Conservation (phyloP, 1,284 basidiomycete genomes). For the Pseudozyma hubeiensis region DNA sequence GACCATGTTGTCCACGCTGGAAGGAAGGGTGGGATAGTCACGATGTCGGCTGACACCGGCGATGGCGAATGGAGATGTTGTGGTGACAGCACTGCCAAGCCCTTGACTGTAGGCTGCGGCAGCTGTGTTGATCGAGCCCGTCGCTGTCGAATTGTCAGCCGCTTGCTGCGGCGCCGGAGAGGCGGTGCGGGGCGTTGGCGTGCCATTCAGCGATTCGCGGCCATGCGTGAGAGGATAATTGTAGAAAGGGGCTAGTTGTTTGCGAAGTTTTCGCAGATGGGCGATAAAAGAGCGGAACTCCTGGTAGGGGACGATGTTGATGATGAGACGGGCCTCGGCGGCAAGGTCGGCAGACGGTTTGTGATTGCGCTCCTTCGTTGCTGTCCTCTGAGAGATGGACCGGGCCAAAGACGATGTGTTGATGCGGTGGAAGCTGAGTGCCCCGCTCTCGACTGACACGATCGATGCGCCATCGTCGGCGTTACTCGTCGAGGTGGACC, state of each 20-base stretch:
- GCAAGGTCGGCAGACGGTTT: slow-evolving; percentile 27
- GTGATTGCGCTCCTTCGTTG: slow-evolving; percentile 26
- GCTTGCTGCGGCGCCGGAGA: slow-evolving; percentile 31
- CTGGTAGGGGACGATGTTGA: slow-evolving; percentile 76
- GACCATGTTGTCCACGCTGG: slow-evolving; percentile 61
- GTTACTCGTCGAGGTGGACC: slow-evolving; percentile 17
- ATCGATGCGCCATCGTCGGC: slow-evolving; percentile 31
- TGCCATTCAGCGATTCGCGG: slow-evolving; percentile 24
- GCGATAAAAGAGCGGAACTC: slow-evolving; percentile 86
- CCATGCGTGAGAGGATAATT: slow-evolving; percentile 38
- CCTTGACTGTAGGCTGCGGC: slow-evolving; percentile 45
- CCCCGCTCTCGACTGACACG: slow-evolving; percentile 35
- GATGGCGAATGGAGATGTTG: slow-evolving; percentile 50
- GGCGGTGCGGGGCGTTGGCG: slow-evolving; percentile 38
- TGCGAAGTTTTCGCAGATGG: slow-evolving; percentile 81
- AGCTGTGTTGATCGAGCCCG: slow-evolving; percentile 30
- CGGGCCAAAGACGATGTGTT: slow-evolving; percentile 40
- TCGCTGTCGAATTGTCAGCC: slow-evolving; percentile 1
- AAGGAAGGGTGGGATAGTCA: slow-evolving; percentile 73
- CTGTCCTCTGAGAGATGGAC: slow-evolving; percentile 35
- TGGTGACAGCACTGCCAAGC: slow-evolving; percentile 13
- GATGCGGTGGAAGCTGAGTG: slow-evolving; percentile 48
- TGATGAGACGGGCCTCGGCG: slow-evolving; percentile 48
- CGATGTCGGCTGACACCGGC: slow-evolving; percentile 76
- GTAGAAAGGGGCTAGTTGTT: slow-evolving; percentile 60